Base-by-base conservation (phyloP, 2,329 filamentous ascomycete genomes). In the Pseudocercospora vitis region DNA sequence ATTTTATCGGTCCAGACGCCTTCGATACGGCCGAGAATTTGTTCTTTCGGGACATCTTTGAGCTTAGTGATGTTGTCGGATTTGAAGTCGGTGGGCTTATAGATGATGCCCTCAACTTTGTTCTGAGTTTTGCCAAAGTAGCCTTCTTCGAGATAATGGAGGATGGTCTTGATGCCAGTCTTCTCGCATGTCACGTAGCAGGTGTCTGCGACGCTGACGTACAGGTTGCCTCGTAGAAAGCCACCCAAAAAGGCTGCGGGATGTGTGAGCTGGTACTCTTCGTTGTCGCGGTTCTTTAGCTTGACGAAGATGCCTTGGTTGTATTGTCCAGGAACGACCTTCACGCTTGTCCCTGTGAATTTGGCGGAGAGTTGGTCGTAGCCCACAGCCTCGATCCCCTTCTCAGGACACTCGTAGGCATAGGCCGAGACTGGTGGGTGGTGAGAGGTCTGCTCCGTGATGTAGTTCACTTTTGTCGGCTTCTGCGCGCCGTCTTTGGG, bases 331-430 rank as follows among this genome's bases (percentile, higher is more conserved):
- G 94, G 90, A 18, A 87, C 85, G 31, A 99, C 92, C 69, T 91
- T 90, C 71, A 99, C 82, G 64, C 89, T 92, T 14, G 94, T 96
- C 53, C 94, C 94, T 1, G 94, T 97, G 74, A 99, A 99, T 73
- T 96, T 97, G 68, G 94, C 94, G 63, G 88, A 92, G 65, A 99
- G 86, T 76, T 99, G 94, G 68, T 99, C 94, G 68, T 92, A 99
- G 1, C 94, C 94, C 54, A 87, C 82, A 12, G 94, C 94, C 31
- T 84, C 84, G 61, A 99, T 81, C 23, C 92, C 94, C 69, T 90
- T 91, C 63, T 95, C 88, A 0, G 91, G 91, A 68, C 94, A 99
- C 68, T 91, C 87, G 60, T 96, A 86, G 71, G 89, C 92, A 73
- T 95, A 99, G 11, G 94, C 94, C 63, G 92, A 97, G 61, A 99